These are phyloP conservation scores for Chalaropsis thielavioides DNA, from an alignment of 2,329 filamentous ascomycete species.

Conservation along the genomic window DNA sequence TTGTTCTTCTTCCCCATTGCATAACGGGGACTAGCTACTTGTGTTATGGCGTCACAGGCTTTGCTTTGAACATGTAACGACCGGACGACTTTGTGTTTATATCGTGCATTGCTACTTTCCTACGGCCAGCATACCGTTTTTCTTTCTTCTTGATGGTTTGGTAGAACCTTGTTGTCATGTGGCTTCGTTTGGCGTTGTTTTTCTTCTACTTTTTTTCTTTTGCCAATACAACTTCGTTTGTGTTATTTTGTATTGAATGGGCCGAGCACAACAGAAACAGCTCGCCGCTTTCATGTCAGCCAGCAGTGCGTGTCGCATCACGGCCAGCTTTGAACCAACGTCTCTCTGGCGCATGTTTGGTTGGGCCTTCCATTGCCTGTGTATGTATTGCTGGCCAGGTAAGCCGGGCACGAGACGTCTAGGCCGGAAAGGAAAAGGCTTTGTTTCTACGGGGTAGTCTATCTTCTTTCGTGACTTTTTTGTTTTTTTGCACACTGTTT, in stretches of 20 bases:
- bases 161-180: conserved; percentile 2
- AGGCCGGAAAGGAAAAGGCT: no score
- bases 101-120: conserved; percentile 14
- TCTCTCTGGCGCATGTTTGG: no score
- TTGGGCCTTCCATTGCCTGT: no score
- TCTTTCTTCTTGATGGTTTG: conserved; percentile 2
- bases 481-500: neutral
- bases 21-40: neutral
- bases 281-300: no score
- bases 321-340: no score
- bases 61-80: conserved; percentile 15
- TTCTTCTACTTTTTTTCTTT: neutral
- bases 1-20: neutral
- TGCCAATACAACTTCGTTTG: neutral
- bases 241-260: no score
- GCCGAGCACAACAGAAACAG: no score
- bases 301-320: no score
- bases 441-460: neutral
- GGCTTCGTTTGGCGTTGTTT: neutral
- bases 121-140: neutral
- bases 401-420: neutral
- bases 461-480: neutral
- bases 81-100: conserved; percentile 17
- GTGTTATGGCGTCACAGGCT: conserved; percentile 6
- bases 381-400: neutral